phyloP scores from a whole-genome alignment of 805 yeast genomes.

The Ascoidea tarda region DNA sequence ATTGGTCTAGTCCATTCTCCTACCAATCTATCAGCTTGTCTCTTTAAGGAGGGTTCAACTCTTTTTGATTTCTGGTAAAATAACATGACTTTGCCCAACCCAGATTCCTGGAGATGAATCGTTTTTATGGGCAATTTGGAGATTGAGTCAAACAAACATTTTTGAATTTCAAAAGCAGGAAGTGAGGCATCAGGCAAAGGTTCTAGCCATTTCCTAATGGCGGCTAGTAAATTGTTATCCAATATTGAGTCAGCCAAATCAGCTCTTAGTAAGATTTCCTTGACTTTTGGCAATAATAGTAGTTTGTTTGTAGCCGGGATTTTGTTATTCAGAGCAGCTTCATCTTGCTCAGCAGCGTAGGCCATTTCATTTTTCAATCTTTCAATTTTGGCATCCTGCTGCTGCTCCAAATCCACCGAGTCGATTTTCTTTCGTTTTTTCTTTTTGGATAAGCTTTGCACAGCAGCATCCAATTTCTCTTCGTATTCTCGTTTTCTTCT shows the following conservation, averaged over 20 bases:
- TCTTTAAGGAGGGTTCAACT: slow-evolving; percentile 76
- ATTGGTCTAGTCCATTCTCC: slow-evolving; percentile 99
- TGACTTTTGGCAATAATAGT: slow-evolving; percentile 67
- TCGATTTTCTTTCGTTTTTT: slow-evolving; percentile 55
- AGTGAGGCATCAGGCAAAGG: slow-evolving; percentile 96
- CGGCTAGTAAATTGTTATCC: slow-evolving; percentile 87
- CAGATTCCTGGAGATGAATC: slow-evolving; percentile 86
- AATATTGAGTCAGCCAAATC: slow-evolving; percentile 82
- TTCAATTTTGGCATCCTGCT: slow-evolving; percentile 85
- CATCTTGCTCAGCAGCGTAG: slow-evolving; percentile 67
- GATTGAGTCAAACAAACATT: slow-evolving; percentile 64
- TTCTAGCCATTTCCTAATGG: slow-evolving; percentile 93
- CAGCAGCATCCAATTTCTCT: slow-evolving; percentile 62
- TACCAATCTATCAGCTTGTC: slow-evolving; percentile 78
- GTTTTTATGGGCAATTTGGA: slow-evolving; percentile 83
- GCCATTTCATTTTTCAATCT: slow-evolving; percentile 81
- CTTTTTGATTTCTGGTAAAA: slow-evolving; percentile 84
- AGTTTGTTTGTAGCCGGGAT: slow-evolving; percentile 49
- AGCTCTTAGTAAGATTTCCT: slow-evolving; percentile 60
- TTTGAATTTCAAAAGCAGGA: slow-evolving; percentile 96
- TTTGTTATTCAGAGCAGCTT: slow-evolving; percentile 32
- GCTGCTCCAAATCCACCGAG: slow-evolving; percentile 88
- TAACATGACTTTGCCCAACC: slow-evolving; percentile 85
- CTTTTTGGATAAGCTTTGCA: slow-evolving; percentile 39
- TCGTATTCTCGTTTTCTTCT: slow-evolving; percentile 67